Conservation (phyloP, 768 basidiomycete species). For the Leccinum aurantiacum region DNA sequence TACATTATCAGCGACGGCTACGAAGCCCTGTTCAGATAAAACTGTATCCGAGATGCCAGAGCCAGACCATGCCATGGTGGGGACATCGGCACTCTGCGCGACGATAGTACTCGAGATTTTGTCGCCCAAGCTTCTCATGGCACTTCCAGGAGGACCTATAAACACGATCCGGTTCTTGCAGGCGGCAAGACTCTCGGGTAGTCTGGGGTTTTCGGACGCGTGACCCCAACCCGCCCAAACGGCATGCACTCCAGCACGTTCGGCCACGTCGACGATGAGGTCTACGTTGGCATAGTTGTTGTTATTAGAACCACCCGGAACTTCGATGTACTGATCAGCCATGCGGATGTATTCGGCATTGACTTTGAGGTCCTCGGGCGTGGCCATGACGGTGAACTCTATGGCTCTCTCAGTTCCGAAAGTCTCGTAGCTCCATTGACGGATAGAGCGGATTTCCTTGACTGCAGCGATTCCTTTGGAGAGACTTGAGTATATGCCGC, state of each 20-base stretch:
- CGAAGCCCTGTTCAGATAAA: constrained; percentile 83
- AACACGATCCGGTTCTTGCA: constrained; percentile 97
- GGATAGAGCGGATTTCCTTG: constrained; percentile 97
- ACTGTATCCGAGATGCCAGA: constrained; percentile 87
- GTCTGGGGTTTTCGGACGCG: constrained; percentile 96
- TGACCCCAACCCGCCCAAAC: constrained; percentile 99
- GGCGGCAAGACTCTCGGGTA: constrained; percentile 90
- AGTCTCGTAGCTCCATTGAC: constrained; percentile 99
- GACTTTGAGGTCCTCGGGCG: constrained; percentile 96
- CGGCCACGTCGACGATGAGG: constrained; percentile 96
- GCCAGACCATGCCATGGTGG: constrained; percentile 99
- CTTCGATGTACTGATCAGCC: constrained; percentile 99
- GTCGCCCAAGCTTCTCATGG: constrained; percentile 98
- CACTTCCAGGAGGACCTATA: constrained; percentile 97
- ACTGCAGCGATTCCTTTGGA: constrained; percentile 93
- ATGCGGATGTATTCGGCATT: constrained; percentile 99
- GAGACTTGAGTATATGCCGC: constrained; percentile 24
- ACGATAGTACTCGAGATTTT: constrained; percentile 99
- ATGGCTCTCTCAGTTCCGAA: constrained; percentile 95
- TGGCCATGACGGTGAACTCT: constrained; percentile 99
- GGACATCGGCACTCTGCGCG: constrained; percentile 93
- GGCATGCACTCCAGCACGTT: constrained; percentile 95
- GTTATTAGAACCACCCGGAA: constrained; percentile 97
- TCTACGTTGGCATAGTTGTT: constrained; percentile 99
- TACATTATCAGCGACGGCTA: constrained; percentile 89